phyloP scores from a whole-genome alignment of 495 filamentous ascomycete species.

The Neurospora sublineolata region DNA sequence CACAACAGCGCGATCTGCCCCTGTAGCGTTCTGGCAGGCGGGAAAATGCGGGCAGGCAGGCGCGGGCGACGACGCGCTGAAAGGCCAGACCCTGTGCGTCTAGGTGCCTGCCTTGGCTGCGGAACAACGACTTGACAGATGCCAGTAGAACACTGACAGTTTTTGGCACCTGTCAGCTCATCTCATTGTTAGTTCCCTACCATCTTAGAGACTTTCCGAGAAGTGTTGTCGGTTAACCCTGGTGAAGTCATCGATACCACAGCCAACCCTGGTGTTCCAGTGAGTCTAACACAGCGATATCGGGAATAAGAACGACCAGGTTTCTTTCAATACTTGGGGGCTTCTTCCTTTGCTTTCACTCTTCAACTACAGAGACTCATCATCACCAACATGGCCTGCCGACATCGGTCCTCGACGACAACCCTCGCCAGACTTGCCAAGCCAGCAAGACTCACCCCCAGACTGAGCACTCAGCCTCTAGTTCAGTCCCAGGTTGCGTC shows the following conservation, averaged over 20 bases:
- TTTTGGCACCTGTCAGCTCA: neutral
- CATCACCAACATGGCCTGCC: slow-evolving; percentile 13
- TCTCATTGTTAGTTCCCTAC: neutral
- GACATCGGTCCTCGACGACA: slow-evolving; percentile 11
- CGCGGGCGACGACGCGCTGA: neutral
- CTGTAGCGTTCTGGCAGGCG: neutral
- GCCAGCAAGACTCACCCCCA: slow-evolving; percentile 1
- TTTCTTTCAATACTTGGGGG: neutral
- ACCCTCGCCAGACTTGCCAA: slow-evolving; percentile 4
- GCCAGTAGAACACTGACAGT: neutral
- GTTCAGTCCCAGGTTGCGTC: slow-evolving; percentile 2
- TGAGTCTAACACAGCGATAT: neutral
- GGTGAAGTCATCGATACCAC: neutral
- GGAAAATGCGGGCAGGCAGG: neutral
- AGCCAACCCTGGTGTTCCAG: neutral
- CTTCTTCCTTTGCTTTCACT: neutral
- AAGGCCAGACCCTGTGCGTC: neutral
- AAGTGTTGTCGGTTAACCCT: neutral
- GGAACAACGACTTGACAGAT: neutral
- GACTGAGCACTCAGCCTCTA: slow-evolving; percentile 4
- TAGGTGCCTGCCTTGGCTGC: neutral
- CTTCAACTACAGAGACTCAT: neutral
- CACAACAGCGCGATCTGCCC: neutral
- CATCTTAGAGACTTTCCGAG: neutral
- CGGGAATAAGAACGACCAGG: neutral